A percentile compares a stretch with the other conserved stretches of the same genome.
phyloP scores from a whole-genome alignment of 139 green algal species.

The Chlorella sp. region DNA sequence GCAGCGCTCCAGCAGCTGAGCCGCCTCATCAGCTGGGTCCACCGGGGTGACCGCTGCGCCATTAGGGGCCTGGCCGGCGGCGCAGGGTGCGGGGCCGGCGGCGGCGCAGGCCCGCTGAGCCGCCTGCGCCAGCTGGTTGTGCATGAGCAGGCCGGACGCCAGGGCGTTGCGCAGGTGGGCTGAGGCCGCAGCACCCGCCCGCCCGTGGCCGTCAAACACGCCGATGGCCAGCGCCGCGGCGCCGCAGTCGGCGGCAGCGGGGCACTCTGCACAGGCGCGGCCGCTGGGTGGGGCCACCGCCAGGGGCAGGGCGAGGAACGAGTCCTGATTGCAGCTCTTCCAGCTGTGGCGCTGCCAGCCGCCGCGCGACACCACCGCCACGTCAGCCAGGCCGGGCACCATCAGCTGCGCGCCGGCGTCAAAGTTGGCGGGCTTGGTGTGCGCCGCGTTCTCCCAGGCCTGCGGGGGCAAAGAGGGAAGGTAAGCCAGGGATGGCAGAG shows the following conservation, averaged over 20 bases:
- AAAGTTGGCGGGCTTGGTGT: slow-evolving; percentile 3
- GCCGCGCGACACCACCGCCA: slow-evolving; percentile 37
- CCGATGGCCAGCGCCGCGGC: too few species aligned
- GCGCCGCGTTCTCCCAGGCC: background rate
- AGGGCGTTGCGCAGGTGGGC: too few species aligned
- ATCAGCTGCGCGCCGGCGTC: slow-evolving; percentile 5
- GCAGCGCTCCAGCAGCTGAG: slow-evolving; percentile 30
- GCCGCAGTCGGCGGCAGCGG: too few species aligned
- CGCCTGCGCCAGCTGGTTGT: too few species aligned
- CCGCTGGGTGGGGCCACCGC: background rate
- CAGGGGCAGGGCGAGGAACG: slow-evolving; percentile 45
- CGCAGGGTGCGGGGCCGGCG: background rate
- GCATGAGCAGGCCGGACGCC: too few species aligned
- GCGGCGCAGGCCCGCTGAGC: too few species aligned
- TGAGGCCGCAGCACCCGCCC: too few species aligned
- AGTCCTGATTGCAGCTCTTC: slow-evolving; percentile 58
- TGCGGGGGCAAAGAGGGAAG: background rate
- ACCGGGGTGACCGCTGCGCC: background rate
- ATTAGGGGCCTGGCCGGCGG: background rate
- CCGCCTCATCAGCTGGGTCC: background rate
- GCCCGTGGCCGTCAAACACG: too few species aligned
- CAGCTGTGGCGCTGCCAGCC: slow-evolving; percentile 33
- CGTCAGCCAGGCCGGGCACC: slow-evolving; percentile 21
- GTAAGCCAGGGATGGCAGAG: too few species aligned
- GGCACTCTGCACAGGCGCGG: background rate